Evolutionary conservation across 2,329 filamentous ascomycete genomes (phyloP), one percentile per base, ranked within the genome.

Genomic region (Lojkania enalia): DNA sequence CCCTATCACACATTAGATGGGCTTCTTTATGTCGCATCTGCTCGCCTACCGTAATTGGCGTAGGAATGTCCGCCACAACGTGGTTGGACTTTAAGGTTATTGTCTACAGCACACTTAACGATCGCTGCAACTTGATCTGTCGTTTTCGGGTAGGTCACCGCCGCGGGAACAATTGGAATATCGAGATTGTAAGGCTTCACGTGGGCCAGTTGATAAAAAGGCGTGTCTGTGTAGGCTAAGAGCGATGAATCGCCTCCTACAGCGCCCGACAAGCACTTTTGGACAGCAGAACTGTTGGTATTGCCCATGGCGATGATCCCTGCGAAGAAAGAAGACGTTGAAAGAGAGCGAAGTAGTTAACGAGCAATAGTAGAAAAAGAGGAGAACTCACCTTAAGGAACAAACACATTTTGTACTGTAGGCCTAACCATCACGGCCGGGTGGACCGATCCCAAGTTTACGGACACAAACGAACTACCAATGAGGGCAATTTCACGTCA

Each of bases 1-100:
- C 0, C 73, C 74, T 64, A 11, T 11, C 7, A 9, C 30, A 33
- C 16, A 27, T 27, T n/a, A 27, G n/a, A n/a, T n/a, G n/a, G n/a
- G 23, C 23, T 9, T 9, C 23, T 27, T 7, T 27, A 7, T 27
- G 7, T n/a, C 23, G 7, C n/a, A 9, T 27, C 23, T 7, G 30
- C 9, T 20, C 14, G 40, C 23, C 3, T 50, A 60, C 64, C 60
- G 48, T 76, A 75, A 2, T 76, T 76, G 0, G 70, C 83, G 48
- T 83, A 86, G 0, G 81, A 85, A 53, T 86, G 83, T 0, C 84
- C 84, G 3, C 83, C 83, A 1, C 80, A 81, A 35, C 76, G 78
- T n/a, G 83, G 76, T 58, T 85, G 81, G 0, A 86, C 80, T 48
- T 78, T 77, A 29, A 80, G 60, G 4, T 69, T 70, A 48, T 74